Evolutionary conservation across 768 basidiomycete species (phyloP), one percentile per base, ranked within the genome.

Genomic region (Mycena epipterygia): DNA sequence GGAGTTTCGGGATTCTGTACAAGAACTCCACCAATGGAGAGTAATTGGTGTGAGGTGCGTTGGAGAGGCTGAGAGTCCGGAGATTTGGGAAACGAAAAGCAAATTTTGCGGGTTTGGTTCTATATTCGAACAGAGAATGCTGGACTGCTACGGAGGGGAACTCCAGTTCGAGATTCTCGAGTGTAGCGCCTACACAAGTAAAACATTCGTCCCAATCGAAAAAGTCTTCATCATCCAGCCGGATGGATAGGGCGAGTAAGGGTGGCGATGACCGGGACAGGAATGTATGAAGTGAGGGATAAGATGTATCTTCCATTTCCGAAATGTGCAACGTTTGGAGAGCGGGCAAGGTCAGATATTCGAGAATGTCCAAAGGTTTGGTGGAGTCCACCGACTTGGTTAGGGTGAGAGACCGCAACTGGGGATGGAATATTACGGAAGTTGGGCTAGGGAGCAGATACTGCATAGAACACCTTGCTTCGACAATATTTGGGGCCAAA

Each of bases 141-240:
- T n/a, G n/a, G n/a, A n/a, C 30, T 32, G 7, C 14, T 17, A 5
- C 16, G 39, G 41, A 41, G 5, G 52, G 62, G 7, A 5, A 8
- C 16, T 23, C 29, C 49, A 64, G 35, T 19, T 57, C 63, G 16
- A 64, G 52, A 32, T 64, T 46, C 17, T 35, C 52, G 52, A 64
- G 52, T 2, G 63, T 55, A n/a, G n/a, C 8, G 13, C 12, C 30
- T 14, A 55, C 42, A 14, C 19, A 13, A 21, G 13, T 16, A 5
- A 64, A 11, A 19, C 63, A 64, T 2, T 25, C 37, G 17, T 53
- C 39, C 52, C 51, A 64, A 16, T 64, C 39, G 4, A 6, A 8
- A 33, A 64, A 64, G 5, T 39, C 29, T 17, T 23, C 21, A 12
- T 62, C 17, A 5, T 41, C 62, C 23, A 21, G 33, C 1, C 30